Evolutionary conservation across 2,329 filamentous ascomycete genomes (phyloP).

Genomic region (Dothidotthia symphoricarpi): DNA sequence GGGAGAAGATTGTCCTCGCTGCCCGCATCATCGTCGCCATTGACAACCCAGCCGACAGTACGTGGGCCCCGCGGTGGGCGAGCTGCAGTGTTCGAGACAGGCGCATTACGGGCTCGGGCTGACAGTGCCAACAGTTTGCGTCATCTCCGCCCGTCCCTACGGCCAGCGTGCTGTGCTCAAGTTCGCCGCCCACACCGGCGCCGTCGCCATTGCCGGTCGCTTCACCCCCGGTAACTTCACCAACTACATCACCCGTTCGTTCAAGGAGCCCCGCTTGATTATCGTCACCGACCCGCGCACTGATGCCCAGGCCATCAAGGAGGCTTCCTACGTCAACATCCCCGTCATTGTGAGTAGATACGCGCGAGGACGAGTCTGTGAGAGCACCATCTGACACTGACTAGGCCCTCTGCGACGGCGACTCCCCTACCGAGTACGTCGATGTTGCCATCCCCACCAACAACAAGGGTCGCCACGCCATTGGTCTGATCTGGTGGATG

Average conservation of each 20-base stretch:
- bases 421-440: slow-evolving; percentile 99
- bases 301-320: slow-evolving; percentile 99
- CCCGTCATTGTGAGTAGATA: slow-evolving; percentile 69
- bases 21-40: slow-evolving; percentile 98
- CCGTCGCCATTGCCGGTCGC: slow-evolving; percentile 95
- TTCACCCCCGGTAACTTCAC: slow-evolving; percentile 99
- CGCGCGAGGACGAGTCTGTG: no score
- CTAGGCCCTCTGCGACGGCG: slow-evolving; percentile 88
- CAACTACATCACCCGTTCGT: slow-evolving; percentile 99
- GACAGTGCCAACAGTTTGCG: slow-evolving; percentile 52
- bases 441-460: slow-evolving; percentile 99
- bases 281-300: slow-evolving; percentile 99
- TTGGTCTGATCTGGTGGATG: slow-evolving; percentile 99
- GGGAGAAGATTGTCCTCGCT: slow-evolving; percentile 99
- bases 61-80: no score
- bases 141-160: slow-evolving; percentile 99
- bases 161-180: slow-evolving; percentile 99
- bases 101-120: no score
- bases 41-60: slow-evolving; percentile 98
- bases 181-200: slow-evolving; percentile 98
- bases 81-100: slow-evolving; percentile 7
- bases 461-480: slow-evolving; percentile 99
- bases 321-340: slow-evolving; percentile 99
- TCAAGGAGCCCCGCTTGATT: slow-evolving; percentile 99
- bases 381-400: no score